These are phyloP conservation scores for Backusella parvicylindrica DNA, from an alignment of 192 early-diverging fungal species.

Conservation along the genomic window DNA sequence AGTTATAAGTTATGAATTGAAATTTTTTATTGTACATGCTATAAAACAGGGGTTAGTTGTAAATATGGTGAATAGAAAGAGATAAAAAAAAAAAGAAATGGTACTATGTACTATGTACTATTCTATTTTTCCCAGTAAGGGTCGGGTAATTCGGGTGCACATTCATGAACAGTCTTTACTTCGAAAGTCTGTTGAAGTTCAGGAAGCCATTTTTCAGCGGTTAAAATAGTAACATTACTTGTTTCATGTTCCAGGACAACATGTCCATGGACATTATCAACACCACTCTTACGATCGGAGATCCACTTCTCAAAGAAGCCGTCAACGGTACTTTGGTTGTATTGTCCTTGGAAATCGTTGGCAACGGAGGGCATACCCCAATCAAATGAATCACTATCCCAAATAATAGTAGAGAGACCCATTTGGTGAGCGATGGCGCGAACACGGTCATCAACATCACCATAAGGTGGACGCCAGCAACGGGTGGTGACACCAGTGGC, in stretches of 20 bases:
- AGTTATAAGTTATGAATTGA: not conserved
- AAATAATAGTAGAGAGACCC: constrained; percentile 30
- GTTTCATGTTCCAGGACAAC: constrained; percentile 41
- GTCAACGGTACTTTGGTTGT: constrained; percentile 22
- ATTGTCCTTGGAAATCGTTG: not conserved
- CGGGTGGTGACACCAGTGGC: constrained; percentile 39
- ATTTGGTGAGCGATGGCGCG: constrained; percentile 59
- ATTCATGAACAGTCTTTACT: constrained; percentile 32
- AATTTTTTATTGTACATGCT: not conserved
- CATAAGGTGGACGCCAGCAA: constrained; percentile 63
- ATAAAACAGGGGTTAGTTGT: not conserved
- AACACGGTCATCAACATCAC: constrained; percentile 71
- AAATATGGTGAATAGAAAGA: not conserved
- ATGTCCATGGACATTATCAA: constrained; percentile 27
- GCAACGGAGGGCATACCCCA: constrained; percentile 34
- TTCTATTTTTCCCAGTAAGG: constrained; percentile 35
- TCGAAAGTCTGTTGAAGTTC: constrained; percentile 30
- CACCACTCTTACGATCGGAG: not conserved
- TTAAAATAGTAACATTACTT: constrained; percentile 25
- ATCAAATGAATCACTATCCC: constrained; percentile 31
- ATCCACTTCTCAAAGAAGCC: constrained; percentile 21
- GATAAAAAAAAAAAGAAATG: not conserved
- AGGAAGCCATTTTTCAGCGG: constrained; percentile 44
- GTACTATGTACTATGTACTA: not conserved
- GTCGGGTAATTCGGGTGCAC: constrained; percentile 27